A percentile compares a stretch with the other conserved stretches of the same genome.
Conservation (phyloP, 202 grass and related monocot species). For the Miscanthus sacchariflorus region DNA sequence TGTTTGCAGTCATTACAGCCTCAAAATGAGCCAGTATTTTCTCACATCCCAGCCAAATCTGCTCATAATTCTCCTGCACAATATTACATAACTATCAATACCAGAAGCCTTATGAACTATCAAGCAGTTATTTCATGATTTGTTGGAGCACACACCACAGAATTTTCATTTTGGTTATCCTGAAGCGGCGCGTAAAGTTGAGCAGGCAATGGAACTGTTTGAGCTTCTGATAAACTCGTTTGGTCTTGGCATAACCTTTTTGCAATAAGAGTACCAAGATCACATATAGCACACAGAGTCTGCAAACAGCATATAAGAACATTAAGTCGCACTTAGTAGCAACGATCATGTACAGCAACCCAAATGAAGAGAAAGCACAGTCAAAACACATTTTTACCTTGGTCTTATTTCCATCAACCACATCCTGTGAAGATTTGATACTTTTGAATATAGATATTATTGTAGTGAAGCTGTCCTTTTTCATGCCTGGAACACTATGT, state of each 20-base stretch:
- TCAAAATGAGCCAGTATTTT: constrained; percentile 85
- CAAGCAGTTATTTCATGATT: constrained; percentile 26
- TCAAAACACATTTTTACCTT: constrained; percentile 54
- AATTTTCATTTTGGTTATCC: constrained; percentile 65
- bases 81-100: constrained; percentile 52
- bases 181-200: constrained; percentile 64
- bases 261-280: constrained; percentile 83
- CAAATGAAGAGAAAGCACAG: constrained; percentile 38
- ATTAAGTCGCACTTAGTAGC: constrained; percentile 29
- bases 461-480: constrained; percentile 86
- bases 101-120: constrained; percentile 36
- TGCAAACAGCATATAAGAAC: constrained; percentile 58
- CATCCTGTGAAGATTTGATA: constrained; percentile 85
- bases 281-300: constrained; percentile 88
- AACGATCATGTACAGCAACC: constrained; percentile 27
- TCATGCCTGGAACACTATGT: constrained; percentile 66
- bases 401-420: constrained; percentile 78
- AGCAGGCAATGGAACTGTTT: constrained; percentile 73
- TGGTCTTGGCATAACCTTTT: constrained; percentile 75
- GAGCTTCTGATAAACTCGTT: constrained; percentile 56
- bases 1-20: constrained; percentile 65
- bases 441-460: constrained; percentile 83
- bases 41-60: constrained; percentile 76
- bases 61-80: constrained; percentile 62
- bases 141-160: constrained; percentile 68